phyloP scores from a whole-genome alignment of 1,139 yeast genomes.

The Hansenula sp. region DNA sequence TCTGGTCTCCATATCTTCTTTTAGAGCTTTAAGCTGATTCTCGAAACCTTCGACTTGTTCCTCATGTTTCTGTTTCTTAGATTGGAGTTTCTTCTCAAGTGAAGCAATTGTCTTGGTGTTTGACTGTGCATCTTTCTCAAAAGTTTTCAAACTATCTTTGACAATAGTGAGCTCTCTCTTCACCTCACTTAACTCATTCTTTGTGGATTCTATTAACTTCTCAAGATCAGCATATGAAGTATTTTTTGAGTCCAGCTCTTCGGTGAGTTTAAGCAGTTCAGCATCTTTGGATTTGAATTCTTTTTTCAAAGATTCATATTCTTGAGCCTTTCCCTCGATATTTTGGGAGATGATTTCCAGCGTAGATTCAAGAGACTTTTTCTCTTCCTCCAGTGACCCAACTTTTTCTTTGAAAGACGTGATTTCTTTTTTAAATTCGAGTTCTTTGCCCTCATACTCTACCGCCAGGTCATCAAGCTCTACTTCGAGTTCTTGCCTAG shows the following conservation, averaged over 20 bases:
- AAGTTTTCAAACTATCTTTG: conserved; percentile 5
- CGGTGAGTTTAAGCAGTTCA: conserved; percentile 11
- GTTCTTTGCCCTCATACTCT: conserved; percentile 18
- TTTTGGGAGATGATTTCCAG: conserved; percentile 28
- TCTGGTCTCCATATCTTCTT: conserved; percentile 30
- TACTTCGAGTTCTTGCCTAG: conserved; percentile 11
- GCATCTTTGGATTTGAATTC: conserved; percentile 10
- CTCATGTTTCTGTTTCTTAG: conserved; percentile 5
- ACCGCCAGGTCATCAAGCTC: conserved; percentile 20
- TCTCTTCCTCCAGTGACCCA: conserved; percentile 24
- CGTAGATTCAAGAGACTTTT: conserved; percentile 25
- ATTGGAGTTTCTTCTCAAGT: conserved; percentile 9
- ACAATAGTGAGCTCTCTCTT: too few relatives aligned
- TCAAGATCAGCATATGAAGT: neutral
- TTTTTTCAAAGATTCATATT: conserved; percentile 16
- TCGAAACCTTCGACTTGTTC: conserved; percentile 11
- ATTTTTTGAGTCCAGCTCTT: conserved; percentile 1
- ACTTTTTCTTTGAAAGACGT: conserved; percentile 14
- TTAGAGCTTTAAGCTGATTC: conserved; percentile 21
- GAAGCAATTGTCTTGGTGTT: conserved; percentile 9
- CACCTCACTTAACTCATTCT: conserved; percentile 1
- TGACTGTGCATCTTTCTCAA: conserved; percentile 4
- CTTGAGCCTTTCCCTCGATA: conserved; percentile 27
- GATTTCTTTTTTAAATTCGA: conserved; percentile 13
- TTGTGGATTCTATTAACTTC: neutral